phyloP scores from a whole-genome alignment of 495 filamentous ascomycete species.

The Aspergillus leporis region DNA sequence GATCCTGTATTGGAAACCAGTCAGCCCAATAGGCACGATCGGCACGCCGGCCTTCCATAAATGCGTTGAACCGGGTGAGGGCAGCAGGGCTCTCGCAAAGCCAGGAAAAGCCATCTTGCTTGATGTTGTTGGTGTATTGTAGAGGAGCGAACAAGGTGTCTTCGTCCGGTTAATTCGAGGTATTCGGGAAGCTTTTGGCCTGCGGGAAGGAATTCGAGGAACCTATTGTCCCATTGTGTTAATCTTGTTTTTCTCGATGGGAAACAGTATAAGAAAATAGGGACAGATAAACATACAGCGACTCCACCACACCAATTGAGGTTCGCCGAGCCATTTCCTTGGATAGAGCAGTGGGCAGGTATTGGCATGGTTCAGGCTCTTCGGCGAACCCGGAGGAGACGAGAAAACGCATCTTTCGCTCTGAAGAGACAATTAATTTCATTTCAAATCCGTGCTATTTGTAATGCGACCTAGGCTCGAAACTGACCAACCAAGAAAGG shows the following conservation, averaged over 20 bases:
- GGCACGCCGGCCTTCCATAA: slow-evolving; percentile 24
- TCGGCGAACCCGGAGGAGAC: slow-evolving; percentile 20
- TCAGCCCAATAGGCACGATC: slow-evolving; percentile 27
- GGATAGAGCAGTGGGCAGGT: slow-evolving; percentile 18
- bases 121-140: slow-evolving; percentile 14
- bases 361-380: slow-evolving; percentile 15
- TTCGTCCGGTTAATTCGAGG: slow-evolving; percentile 12
- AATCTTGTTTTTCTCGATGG: neutral
- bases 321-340: slow-evolving; percentile 19
- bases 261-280: neutral
- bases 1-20: slow-evolving; percentile 31
- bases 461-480: neutral
- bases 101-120: slow-evolving; percentile 15
- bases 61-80: slow-evolving; percentile 23
- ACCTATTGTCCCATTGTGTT: slow-evolving; percentile 6
- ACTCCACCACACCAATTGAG: slow-evolving; percentile 19
- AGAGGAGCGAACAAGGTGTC: slow-evolving; percentile 13
- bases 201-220: slow-evolving; percentile 15
- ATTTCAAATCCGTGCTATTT: neutral
- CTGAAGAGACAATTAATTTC: neutral
- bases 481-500: slow-evolving; percentile 23
- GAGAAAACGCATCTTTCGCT: slow-evolving; percentile 22
- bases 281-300: slow-evolving; percentile 5
- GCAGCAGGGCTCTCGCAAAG: slow-evolving; percentile 9
- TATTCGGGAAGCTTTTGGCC: slow-evolving; percentile 23